Evolutionary conservation across 192 early-diverging fungal genomes (phyloP), one percentile per base, ranked within the genome.

Genomic region (Mortierella alpina): DNA sequence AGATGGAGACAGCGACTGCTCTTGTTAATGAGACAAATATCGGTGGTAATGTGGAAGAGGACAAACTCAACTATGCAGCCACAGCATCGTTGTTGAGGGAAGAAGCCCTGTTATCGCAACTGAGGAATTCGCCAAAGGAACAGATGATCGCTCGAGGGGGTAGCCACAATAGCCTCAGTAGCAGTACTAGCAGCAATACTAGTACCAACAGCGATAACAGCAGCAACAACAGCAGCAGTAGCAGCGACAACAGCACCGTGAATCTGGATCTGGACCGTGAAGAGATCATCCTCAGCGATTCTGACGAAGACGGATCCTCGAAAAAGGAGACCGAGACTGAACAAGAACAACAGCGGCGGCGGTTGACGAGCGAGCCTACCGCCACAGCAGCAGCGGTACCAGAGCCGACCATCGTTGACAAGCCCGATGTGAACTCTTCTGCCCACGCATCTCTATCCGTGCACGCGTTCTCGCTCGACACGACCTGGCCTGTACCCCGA

Each of bases 381-480:
- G 31, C 31, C 31, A 31, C 31, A 31, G 31, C 31, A 31, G 31
- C 31, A 31, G 31, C 31, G 5, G 7, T n/a, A 8, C 7, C 54
- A 22, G 8, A 55, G 14, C 7, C 9, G 18, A 6, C 23, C 54
- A 51, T 51, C 1, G 22, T 22, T 22, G 17, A 10, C 14, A 31
- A 3, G 31, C 31, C 31, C 31, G 31, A 31, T 3, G 31, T 1
- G 47, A 58, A 45, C n/a, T 11, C 54, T n/a, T 70, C 67, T 5
- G 63, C 76, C 11, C 63, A 68, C 7, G 70, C 70, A 22, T 63
- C 52, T n/a, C 63, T 80, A 12, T 80, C 77, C 5, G 51, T 80
- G 14, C 77, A 80, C 41, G 77, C 77, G n/a, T 80, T 80, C 54
- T 80, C 77, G 6, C 70, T 80, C 14, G 77, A 80, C 59, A 80